Evolutionary conservation across 495 filamentous ascomycete species (phyloP).

Genomic region (Penicillium coffeae): DNA sequence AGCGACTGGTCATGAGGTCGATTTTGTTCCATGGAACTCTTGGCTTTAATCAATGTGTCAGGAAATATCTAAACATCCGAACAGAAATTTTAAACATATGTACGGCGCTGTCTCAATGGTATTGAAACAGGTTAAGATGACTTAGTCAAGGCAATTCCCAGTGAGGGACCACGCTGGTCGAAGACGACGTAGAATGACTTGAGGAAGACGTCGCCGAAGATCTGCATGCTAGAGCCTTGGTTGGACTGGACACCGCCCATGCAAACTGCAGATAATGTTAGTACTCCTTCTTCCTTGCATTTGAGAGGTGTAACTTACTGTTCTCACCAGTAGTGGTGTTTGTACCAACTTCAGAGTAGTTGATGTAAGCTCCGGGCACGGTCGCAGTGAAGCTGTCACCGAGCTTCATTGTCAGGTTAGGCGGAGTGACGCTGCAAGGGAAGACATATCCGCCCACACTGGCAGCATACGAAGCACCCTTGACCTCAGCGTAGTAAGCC

Average conservation of each 20-base stretch:
- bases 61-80: background rate
- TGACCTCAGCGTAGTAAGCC: constrained; percentile 61
- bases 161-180: constrained; percentile 50
- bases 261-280: no score
- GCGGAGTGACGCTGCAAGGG: constrained; percentile 58
- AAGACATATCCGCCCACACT: constrained; percentile 60
- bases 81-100: background rate
- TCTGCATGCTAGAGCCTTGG: constrained; percentile 52
- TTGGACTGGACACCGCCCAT: constrained; percentile 70
- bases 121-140: no score
- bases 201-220: constrained; percentile 78
- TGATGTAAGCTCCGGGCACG: constrained; percentile 63
- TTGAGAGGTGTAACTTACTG: no score
- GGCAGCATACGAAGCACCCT: constrained; percentile 46
- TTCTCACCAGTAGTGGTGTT: constrained; percentile 37
- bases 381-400: constrained; percentile 56
- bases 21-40: background rate
- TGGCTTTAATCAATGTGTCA: background rate
- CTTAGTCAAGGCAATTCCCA: constrained; percentile 31
- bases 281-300: no score
- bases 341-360: constrained; percentile 55
- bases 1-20: no score
- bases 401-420: constrained; percentile 63
- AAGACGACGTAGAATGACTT: constrained; percentile 79
- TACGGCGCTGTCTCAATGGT: no score